Conservation (phyloP, 306 rosid genomes). For the Sicyos baderoa region DNA sequence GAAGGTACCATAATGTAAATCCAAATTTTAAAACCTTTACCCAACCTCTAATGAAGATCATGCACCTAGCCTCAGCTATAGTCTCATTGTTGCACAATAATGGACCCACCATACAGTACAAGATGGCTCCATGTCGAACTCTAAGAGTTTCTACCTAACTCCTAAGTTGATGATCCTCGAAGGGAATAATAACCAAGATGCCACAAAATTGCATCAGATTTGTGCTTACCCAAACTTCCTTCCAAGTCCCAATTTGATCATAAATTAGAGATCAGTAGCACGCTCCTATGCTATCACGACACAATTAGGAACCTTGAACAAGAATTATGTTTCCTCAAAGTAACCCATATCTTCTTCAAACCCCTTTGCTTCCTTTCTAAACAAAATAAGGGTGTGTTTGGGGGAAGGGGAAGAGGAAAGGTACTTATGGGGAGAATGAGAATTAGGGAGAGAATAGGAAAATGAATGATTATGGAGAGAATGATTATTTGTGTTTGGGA, state of each 20-base stretch:
- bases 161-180: background rate
- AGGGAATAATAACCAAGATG: background rate
- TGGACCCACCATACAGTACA: background rate
- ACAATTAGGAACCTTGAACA: background rate
- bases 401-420: no score
- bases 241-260: background rate
- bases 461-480: no score
- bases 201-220: background rate
- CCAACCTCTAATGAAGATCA: background rate
- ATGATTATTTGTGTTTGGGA: no score
- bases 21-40: background rate
- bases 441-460: no score
- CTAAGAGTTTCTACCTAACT: background rate
- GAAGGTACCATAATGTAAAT: background rate
- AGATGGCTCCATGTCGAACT: background rate
- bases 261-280: background rate
- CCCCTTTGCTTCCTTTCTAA: background rate
- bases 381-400: no score
- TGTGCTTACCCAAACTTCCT: background rate
- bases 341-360: background rate
- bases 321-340: background rate
- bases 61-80: constrained; percentile 1
- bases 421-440: no score
- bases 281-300: background rate
- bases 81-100: background rate